These are phyloP conservation scores for Starmerella vaccinii DNA, from an alignment of 805 yeast species.

Conservation along the genomic window DNA sequence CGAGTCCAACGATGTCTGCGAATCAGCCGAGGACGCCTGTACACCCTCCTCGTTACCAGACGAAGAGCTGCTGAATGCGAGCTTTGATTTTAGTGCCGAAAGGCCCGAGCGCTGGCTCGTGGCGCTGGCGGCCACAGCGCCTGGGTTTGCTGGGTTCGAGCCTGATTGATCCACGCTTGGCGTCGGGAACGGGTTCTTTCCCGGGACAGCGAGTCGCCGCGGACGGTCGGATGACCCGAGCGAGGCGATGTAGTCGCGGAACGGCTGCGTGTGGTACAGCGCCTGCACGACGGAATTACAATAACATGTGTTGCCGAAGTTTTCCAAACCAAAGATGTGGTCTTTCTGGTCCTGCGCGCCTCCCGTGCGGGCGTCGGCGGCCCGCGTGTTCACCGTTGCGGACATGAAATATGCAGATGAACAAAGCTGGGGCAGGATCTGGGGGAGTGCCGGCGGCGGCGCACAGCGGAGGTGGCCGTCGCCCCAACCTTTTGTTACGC, in stretches of 20 bases:
- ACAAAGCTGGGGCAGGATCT: not conserved
- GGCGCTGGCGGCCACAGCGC: conserved; percentile 1
- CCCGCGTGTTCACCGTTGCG: not conserved
- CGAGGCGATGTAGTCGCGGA: conserved; percentile 43
- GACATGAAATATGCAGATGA: not conserved
- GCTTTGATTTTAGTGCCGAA: conserved; percentile 9
- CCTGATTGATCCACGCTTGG: not conserved
- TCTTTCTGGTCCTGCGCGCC: conserved; percentile 13
- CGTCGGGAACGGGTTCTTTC: conserved; percentile 30
- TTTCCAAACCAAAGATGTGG: conserved; percentile 37
- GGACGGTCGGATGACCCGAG: conserved; percentile 27
- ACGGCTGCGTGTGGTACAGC: conserved; percentile 60
- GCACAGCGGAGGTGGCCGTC: too few relatives aligned
- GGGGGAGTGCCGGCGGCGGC: not conserved
- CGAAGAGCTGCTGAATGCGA: conserved; percentile 3
- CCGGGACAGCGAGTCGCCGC: conserved; percentile 32
- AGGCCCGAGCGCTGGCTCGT: conserved; percentile 8
- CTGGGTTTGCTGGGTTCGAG: not conserved
- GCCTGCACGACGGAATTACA: conserved; percentile 89
- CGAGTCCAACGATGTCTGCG: conserved; percentile 1
- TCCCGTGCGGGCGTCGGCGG: not conserved
- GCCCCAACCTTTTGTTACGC: too few relatives aligned
- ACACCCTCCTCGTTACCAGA: not conserved
- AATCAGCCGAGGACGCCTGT: not conserved
- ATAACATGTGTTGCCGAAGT: conserved; percentile 66